Percentiles rank a stretch among this genome's conserved stretches.
Evolutionary conservation across 331 rosid species (phyloP).

Genomic region (Malus hybrid): DNA sequence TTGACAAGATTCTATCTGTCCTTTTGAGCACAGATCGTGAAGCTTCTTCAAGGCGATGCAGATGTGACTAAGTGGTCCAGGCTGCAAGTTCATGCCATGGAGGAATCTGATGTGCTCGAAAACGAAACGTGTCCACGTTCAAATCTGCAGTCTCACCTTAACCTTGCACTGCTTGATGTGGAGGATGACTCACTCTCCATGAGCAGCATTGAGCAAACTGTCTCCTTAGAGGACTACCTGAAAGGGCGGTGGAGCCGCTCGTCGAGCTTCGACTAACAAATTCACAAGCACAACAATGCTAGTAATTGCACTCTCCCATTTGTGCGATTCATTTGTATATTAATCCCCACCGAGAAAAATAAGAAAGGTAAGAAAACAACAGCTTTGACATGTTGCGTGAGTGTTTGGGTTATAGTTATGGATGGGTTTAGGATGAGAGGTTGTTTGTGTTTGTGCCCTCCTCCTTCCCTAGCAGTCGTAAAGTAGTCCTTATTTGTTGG

Average conservation of each 20-base stretch:
- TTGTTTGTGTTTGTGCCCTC: conserved; percentile 78
- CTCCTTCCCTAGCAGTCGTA: conserved; percentile 56
- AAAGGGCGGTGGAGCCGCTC: conserved; percentile 90
- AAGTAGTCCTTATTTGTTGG: conserved; percentile 20
- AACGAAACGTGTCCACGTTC: conserved; percentile 55
- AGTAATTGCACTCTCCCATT: not conserved
- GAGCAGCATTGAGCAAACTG: conserved; percentile 69
- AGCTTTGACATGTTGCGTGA: not conserved
- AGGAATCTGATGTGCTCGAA: conserved; percentile 29
- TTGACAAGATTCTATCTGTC: not conserved
- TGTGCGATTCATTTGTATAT: conserved; percentile 39
- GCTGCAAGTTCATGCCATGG: conserved; percentile 43
- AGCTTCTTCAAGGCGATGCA: conserved; percentile 72
- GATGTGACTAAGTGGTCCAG: conserved; percentile 79
- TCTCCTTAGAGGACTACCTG: conserved; percentile 78
- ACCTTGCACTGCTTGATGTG: conserved; percentile 86
- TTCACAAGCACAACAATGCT: conserved; percentile 12
- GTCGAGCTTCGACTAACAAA: conserved; percentile 82
- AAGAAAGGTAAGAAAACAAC: not conserved
- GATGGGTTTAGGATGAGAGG: conserved; percentile 89
- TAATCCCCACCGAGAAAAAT: not conserved
- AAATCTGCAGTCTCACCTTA: conserved; percentile 75
- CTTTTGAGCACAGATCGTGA: conserved; percentile 52
- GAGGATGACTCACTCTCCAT: conserved; percentile 86
- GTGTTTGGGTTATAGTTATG: conserved; percentile 6